Evolutionary conservation across 208 protist species (phyloP).

Genomic region (Trichomonas vaginalis): DNA sequence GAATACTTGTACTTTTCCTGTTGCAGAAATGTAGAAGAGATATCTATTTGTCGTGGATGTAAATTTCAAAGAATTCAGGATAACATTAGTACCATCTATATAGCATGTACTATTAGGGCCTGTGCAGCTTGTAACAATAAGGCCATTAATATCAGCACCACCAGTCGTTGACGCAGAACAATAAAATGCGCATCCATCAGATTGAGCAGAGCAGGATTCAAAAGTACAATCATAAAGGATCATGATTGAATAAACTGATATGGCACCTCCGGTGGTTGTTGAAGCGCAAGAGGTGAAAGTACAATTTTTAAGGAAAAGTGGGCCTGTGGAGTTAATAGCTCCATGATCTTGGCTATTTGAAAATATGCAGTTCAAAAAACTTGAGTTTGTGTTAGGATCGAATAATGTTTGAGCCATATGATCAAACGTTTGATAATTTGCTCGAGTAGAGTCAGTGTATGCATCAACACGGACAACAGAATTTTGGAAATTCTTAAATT

Average conservation of each 20-base stretch:
- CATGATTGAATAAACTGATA: neutral
- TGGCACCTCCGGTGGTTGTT: neutral
- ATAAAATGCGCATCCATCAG: neutral
- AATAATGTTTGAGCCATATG: neutral
- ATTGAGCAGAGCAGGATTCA: neutral
- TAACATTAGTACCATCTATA: neutral
- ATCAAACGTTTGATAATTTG: neutral
- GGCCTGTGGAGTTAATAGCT: neutral
- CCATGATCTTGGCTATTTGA: neutral
- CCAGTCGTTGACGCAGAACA: neutral
- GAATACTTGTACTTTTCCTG: neutral
- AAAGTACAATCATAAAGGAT: neutral
- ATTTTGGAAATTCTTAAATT: neutral
- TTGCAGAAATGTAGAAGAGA: neutral
- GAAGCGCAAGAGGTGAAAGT: neutral
- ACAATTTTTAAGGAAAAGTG: neutral
- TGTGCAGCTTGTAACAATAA: neutral
- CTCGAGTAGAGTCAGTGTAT: neutral
- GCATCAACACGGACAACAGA: neutral
- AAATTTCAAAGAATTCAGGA: neutral
- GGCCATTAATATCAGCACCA: neutral
- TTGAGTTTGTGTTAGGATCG: neutral
- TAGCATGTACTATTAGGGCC: neutral
- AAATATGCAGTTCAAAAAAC: neutral
- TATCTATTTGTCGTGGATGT: neutral